Evolutionary conservation across 345 rosid genomes (phyloP), one percentile per base, ranked within the genome.

Genomic region (Schrenkiella parvula): DNA sequence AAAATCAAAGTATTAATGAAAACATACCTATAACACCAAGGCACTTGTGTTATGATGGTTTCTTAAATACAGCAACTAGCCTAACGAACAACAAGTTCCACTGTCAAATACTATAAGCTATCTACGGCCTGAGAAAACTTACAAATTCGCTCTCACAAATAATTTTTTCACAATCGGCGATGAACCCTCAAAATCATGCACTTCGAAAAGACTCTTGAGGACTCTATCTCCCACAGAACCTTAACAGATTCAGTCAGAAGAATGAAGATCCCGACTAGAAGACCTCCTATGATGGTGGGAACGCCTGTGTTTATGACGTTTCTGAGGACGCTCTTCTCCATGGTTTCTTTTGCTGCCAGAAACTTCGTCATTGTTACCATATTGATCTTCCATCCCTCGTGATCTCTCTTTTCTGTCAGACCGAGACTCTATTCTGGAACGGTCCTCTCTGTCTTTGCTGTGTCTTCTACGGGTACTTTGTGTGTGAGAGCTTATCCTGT

Each of bases 371-470:
- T 75, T 71, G 66, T 62, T 71, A 59, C 54, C 74, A 65, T 76
- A 68, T 59, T 62, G 61, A 6, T 58, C 84, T 26, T 73, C 80
- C 52, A 18, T 57, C 10, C 76, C 80, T 34, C 63, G 52, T 31
- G 73, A 44, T 66, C 72, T 72, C 55, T 75, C 81, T 44, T 80
- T 85, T 69, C 70, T 58, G n/a, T 79, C 81, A 32, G 52, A 64
- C 32, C 53, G 38, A 34, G 66, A 72, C 61, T 73, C 73, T 42
- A 13, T 59, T 14, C 19, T 59, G 12, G 71, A 57, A 15, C 46
- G 58, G 34, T 75, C 81, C 38, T 83, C 86, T 71, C 54, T 76
- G 75, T 68, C 82, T 34, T 4, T 61, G 38, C 63, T 63, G 65
- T 68, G 61, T 39, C 69, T 64, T 70, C 68, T 81, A 15, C 12